Evolutionary conservation across 2,329 filamentous ascomycete species (phyloP), one percentile per base, ranked within the genome.

Genomic region (Leptographium radiaticola): DNA sequence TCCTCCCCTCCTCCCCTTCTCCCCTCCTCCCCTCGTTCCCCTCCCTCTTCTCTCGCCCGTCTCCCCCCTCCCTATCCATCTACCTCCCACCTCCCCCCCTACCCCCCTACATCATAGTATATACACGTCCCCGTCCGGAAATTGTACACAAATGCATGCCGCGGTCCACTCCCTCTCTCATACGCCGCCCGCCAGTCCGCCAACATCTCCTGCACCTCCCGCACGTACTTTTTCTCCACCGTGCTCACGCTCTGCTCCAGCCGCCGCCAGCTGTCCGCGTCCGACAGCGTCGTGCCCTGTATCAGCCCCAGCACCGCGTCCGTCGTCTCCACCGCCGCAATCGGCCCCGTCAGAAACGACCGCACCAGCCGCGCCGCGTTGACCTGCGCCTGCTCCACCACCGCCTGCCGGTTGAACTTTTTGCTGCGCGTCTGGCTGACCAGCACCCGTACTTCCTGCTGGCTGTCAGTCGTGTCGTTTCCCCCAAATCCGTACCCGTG

Each of bases 121-220:
- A 95, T 77, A 65, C 87, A 90, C 55, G 78, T 84, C 0, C 86
- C 87, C 11, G 88, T 94, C 56, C 89, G 76, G 62, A 94, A 95
- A 63, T 95, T 95, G 69, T 95, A 95, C 52, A 96, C 79, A 68
- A 95, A 95, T 12, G 87, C 86, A 65, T 90, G 87, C 48, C 79
- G 77, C 30, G 77, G 76, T 10, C 75, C 77, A 5, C 74, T 66
- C 58, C 73, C 72, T 56, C 60, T 69, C 71, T 71, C 76, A 69
- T 73, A 83, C 73, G 65, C 76, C 69, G 59, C 73, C 68, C 65
- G 80, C 80, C 72, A 93, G 68, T 62, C 77, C 69, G 64, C 71
- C 52, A 96, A 73, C 66, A 91, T 73, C 57, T 89, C 85, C 63
- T 93, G 86, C 44, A 96, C 77, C 64, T 96, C 87, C 33, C 82